A percentile compares a stretch with the other conserved stretches of the same genome.
Conservation (phyloP, 148 eudicot genomes). For the Rhododendron ferrugineum region DNA sequence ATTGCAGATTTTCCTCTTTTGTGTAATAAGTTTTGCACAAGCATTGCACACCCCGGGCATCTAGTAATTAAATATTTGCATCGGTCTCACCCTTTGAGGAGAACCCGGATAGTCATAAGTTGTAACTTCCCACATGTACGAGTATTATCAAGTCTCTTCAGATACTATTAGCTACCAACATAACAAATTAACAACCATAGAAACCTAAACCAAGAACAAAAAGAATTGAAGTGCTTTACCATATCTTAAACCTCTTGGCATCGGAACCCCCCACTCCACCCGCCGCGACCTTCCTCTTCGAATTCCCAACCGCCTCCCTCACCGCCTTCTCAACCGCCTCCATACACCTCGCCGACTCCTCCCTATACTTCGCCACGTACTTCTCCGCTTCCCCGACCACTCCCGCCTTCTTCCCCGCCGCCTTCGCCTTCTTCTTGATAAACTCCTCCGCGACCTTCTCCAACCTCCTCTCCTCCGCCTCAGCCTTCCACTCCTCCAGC, state of each 20-base stretch:
- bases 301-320: slow-evolving; percentile 52
- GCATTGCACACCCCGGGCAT: not conserved
- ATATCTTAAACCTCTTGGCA: slow-evolving; percentile 67
- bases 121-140: not conserved
- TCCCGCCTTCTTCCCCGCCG: slow-evolving; percentile 37
- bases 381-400: slow-evolving; percentile 52
- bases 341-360: slow-evolving; percentile 64
- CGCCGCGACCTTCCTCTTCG: slow-evolving; percentile 33
- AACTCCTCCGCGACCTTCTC: slow-evolving; percentile 91
- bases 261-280: slow-evolving; percentile 21
- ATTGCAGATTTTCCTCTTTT: not conserved
- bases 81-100: not conserved
- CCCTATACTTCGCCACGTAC: slow-evolving; percentile 74
- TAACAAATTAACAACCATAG: not conserved
- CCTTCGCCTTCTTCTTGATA: slow-evolving; percentile 67
- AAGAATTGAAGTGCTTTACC: slow-evolving; percentile 35
- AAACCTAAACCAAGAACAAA: not conserved
- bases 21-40: not conserved
- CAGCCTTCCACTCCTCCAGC: slow-evolving; percentile 92
- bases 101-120: not conserved
- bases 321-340: slow-evolving; percentile 82
- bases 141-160: not conserved
- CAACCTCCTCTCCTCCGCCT: slow-evolving; percentile 66
- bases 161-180: not conserved
- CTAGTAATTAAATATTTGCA: not conserved